Evolutionary conservation across 352 stramenopile species (phyloP).

Genomic region (Pythium coloratum): DNA sequence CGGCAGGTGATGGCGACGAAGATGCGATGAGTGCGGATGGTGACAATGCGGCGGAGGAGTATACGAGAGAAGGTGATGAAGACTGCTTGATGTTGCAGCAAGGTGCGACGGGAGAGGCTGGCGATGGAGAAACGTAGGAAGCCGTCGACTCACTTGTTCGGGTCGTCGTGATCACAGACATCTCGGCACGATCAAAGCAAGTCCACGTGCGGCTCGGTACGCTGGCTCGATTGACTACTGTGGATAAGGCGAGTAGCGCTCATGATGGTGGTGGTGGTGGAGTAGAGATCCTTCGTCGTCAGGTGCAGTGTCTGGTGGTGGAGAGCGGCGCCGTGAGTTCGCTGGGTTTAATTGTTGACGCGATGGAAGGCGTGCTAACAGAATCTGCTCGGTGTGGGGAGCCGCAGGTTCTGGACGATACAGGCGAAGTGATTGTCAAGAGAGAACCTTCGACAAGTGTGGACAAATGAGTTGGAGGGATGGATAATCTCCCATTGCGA

Average conservation of each 20-base stretch:
- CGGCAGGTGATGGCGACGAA: not conserved
- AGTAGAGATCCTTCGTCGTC: slow-evolving; percentile 27
- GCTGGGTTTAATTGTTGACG: not conserved
- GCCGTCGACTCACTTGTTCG: not conserved
- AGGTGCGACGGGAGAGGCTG: not conserved
- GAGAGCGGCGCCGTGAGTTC: slow-evolving; percentile 24
- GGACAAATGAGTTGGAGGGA: not conserved
- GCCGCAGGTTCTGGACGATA: not conserved
- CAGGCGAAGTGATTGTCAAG: not conserved
- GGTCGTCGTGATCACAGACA: slow-evolving; percentile 21
- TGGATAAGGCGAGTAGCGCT: no score
- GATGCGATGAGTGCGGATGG: slow-evolving; percentile 2
- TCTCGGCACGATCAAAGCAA: slow-evolving; percentile 31
- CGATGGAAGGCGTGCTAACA: no score
- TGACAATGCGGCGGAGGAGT: not conserved
- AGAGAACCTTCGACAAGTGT: not conserved
- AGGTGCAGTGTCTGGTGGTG: slow-evolving; percentile 28
- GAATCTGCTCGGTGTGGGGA: not conserved
- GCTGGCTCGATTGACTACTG: not conserved
- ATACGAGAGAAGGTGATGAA: not conserved
- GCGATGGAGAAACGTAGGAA: not conserved
- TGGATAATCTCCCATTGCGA: no score
- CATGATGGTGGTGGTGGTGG: not conserved
- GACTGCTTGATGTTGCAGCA: slow-evolving; percentile 16
- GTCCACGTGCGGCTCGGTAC: slow-evolving; percentile 35